phyloP scores from a whole-genome alignment of 78 protist genomes.

The Planoprotostelium fungivorum region DNA sequence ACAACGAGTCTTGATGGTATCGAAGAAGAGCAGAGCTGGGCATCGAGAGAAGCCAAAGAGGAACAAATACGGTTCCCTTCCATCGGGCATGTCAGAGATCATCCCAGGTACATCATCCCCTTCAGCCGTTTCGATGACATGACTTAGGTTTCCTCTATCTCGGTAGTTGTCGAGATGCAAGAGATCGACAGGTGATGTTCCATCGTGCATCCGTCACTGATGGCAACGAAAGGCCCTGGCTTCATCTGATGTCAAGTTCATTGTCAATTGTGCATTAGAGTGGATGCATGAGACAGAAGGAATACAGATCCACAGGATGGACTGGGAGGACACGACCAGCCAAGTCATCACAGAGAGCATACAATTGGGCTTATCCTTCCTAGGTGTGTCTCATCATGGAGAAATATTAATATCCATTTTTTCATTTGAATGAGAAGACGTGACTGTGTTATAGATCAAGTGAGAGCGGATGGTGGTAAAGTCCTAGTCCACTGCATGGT shows the following conservation, averaged over 20 bases:
- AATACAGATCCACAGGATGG: neutral
- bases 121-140: neutral
- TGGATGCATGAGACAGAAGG: neutral
- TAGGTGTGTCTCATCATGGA: no score
- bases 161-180: neutral
- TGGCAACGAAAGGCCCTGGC: neutral
- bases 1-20: no score
- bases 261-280: neutral
- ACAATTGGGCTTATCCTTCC: no score
- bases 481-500: slow-evolving; percentile 5
- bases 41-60: no score
- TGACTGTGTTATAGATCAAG: neutral
- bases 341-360: no score
- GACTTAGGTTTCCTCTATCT: neutral
- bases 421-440: neutral
- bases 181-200: neutral
- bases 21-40: no score
- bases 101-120: neutral
- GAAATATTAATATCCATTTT: no score
- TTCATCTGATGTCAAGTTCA: neutral
- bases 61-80: no score
- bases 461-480: neutral
- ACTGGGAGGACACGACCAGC: no score
- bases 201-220: neutral
- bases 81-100: neutral